Conservation (phyloP, 2,329 filamentous ascomycete species). For the Apiospora hydei region DNA sequence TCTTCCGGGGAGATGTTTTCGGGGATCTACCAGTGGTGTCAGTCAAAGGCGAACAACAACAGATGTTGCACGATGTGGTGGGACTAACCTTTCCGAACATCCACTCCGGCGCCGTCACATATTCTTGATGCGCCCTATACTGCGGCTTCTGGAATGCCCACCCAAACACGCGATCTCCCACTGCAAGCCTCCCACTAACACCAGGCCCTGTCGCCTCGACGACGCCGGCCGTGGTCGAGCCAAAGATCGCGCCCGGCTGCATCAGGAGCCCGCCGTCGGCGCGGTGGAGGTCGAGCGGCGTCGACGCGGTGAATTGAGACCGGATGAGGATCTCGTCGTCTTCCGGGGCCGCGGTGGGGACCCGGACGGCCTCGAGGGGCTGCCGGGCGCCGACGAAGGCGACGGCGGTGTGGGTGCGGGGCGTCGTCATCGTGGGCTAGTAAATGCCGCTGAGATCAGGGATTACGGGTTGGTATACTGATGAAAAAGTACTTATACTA, state of each 20-base stretch:
- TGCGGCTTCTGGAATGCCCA: slow-evolving; percentile 56
- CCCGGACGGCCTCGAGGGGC: slow-evolving; percentile 37
- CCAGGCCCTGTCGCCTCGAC: slow-evolving; percentile 58
- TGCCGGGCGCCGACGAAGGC: slow-evolving; percentile 37
- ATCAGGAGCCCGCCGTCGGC: slow-evolving; percentile 66
- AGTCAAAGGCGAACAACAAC: too few relatives aligned
- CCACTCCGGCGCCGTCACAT: slow-evolving; percentile 58
- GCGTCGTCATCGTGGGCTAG: slow-evolving; percentile 30
- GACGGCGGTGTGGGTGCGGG: slow-evolving; percentile 37
- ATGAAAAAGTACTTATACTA: rapidly evolving
- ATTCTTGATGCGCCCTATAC: slow-evolving; percentile 64
- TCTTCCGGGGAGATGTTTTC: slow-evolving; percentile 35
- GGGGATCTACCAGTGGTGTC: slow-evolving; percentile 30
- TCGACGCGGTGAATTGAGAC: slow-evolving; percentile 66
- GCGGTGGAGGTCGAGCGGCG: slow-evolving; percentile 67
- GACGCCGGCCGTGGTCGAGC: slow-evolving; percentile 58
- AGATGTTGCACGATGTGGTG: neutral
- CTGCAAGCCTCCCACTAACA: slow-evolving; percentile 48
- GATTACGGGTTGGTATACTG: neutral
- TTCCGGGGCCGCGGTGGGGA: slow-evolving; percentile 41
- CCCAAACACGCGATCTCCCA: slow-evolving; percentile 64
- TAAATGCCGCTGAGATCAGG: neutral
- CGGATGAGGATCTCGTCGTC: slow-evolving; percentile 59
- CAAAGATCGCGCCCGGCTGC: slow-evolving; percentile 55
- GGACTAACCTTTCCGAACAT: slow-evolving; percentile 50